Evolutionary conservation across 441 rosid species (phyloP).

Genomic region (Erodium texanum): DNA sequence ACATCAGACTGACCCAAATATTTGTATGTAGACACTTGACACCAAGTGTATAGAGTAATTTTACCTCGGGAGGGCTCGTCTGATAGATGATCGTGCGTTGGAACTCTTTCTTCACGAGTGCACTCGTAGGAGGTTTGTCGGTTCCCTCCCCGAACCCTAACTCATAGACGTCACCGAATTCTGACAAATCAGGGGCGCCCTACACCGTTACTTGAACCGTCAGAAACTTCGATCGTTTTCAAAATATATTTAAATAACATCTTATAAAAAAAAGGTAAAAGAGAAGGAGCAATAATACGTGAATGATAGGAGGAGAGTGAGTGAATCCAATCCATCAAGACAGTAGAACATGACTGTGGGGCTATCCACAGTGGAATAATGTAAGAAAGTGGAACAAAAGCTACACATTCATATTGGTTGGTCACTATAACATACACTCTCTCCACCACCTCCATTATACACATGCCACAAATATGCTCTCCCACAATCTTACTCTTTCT

Average conservation of each 20-base stretch:
- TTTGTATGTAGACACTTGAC: too few species aligned
- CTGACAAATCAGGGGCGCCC: constrained; percentile 76
- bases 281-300: not conserved
- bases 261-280: too few species aligned
- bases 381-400: not conserved
- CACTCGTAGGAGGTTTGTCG: constrained; percentile 64
- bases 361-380: not conserved
- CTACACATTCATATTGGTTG: not conserved
- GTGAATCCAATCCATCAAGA: not conserved
- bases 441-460: not conserved
- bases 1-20: too few species aligned
- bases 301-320: not conserved
- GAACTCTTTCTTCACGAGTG: constrained; percentile 44
- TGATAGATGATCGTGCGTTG: constrained; percentile 53
- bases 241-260: too few species aligned
- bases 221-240: not conserved
- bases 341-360: not conserved
- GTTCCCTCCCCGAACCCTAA: constrained; percentile 57
- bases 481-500: too few species aligned
- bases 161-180: constrained; percentile 60
- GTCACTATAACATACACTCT: not conserved
- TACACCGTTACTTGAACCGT: constrained; percentile 5
- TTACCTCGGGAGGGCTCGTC: constrained; percentile 68
- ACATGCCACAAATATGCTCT: too few species aligned
- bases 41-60: not conserved